A percentile compares a stretch with the other conserved stretches of the same genome.
phyloP scores from a whole-genome alignment of 352 stramenopile species.

The Pseudoperonospora humuli region DNA sequence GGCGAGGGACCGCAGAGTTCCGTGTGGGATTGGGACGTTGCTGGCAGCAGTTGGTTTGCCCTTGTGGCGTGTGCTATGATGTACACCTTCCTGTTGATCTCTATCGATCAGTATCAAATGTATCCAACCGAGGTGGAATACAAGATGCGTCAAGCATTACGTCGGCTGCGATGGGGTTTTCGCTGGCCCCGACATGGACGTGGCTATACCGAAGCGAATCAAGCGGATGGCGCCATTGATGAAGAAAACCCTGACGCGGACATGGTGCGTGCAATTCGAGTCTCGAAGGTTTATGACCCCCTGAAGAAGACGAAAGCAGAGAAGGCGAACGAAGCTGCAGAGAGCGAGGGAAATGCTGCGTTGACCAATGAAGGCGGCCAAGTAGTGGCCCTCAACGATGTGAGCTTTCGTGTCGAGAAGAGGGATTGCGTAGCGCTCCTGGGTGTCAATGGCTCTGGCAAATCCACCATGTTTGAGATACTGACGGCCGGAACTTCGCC shows the following conservation, averaged over 20 bases:
- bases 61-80: slow-evolving; percentile 32
- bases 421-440: slow-evolving; percentile 91
- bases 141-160: slow-evolving; percentile 19
- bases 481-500: slow-evolving; percentile 88
- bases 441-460: slow-evolving; percentile 91
- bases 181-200: slow-evolving; percentile 9
- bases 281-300: slow-evolving; percentile 69
- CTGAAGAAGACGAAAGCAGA: slow-evolving; percentile 1
- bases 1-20: slow-evolving; percentile 1
- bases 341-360: slow-evolving; percentile 13
- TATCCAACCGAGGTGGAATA: slow-evolving; percentile 53
- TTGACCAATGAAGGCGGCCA: slow-evolving; percentile 37
- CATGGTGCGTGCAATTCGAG: slow-evolving; percentile 41
- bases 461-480: slow-evolving; percentile 96
- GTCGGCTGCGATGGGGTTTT: slow-evolving; percentile 11
- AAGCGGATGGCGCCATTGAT: slow-evolving; percentile 10
- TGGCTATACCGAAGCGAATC: slow-evolving; percentile 23
- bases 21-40: slow-evolving; percentile 53
- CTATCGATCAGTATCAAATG: slow-evolving; percentile 61
- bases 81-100: slow-evolving; percentile 48
- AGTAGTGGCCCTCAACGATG: slow-evolving; percentile 58
- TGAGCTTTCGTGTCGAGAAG: slow-evolving; percentile 78
- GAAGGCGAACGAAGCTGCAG: slow-evolving; percentile 3
- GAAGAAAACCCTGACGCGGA: slow-evolving; percentile 23
- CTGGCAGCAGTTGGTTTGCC: slow-evolving; percentile 31